phyloP scores from a whole-genome alignment of 805 yeast species.

The Starmerella davenportii region DNA sequence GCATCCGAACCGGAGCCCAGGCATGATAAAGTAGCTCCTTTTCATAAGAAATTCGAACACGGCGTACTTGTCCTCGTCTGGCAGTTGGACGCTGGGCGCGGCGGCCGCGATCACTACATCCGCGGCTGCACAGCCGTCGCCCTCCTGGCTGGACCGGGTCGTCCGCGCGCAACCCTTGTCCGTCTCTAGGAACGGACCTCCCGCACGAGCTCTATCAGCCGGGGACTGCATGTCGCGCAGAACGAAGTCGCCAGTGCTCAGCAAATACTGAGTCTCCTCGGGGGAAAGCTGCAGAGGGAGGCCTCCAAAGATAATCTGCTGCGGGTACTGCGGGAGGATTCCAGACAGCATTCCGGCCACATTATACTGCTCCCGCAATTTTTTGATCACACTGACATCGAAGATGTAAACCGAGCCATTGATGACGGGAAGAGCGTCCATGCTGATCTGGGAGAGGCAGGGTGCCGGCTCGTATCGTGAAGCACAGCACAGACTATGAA shows the following conservation, averaged over 20 bases:
- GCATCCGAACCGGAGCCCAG: conserved; percentile 87
- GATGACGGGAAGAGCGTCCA: conserved; percentile 24
- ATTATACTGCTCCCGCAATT: conserved; percentile 38
- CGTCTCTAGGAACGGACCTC: too few species aligned
- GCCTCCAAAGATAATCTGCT: conserved; percentile 76
- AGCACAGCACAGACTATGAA: too few species aligned
- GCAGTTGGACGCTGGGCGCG: background rate
- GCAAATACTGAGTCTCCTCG: conserved; percentile 58
- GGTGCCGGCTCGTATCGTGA: background rate
- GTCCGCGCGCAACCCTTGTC: too few species aligned
- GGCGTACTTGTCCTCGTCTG: conserved; percentile 15
- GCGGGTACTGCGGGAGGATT: conserved; percentile 77
- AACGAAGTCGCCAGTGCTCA: conserved; percentile 27
- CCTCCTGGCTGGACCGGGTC: too few species aligned
- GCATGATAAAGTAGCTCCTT: conserved; percentile 41
- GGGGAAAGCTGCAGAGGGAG: conserved; percentile 56
- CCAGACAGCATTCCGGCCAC: conserved; percentile 68
- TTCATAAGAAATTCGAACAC: conserved; percentile 29
- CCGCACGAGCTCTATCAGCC: too few species aligned
- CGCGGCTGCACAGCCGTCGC: too few species aligned
- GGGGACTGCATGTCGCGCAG: too few species aligned
- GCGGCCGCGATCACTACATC: too few species aligned
- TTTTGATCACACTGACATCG: conserved; percentile 34
- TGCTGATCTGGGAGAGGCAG: background rate
- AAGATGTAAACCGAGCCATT: conserved; percentile 39